Base-by-base conservation (phyloP, 164 flowering plant species). In the Stephania japonica region DNA sequence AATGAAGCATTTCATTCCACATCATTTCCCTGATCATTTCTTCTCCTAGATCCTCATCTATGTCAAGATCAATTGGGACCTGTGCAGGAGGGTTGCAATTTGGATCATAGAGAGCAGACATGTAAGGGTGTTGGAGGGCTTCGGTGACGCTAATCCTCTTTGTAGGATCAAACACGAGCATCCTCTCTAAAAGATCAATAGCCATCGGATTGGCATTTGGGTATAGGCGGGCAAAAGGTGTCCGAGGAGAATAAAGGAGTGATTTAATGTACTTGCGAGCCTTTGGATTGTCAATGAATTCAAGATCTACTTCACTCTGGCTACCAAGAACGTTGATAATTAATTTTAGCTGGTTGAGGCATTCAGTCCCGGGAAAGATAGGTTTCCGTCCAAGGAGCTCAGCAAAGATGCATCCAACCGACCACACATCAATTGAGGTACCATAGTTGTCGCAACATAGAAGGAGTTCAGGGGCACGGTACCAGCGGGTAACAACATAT, bases 401-500 rank as follows among this genome's bases (percentile, higher is more conserved):
- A 0, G 97, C 96, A 75, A 93, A 93, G 75, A 91, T 90, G 80
- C 98, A 93, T 67, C 98, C 98, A 25, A 94, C 98, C 50, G 98
- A 94, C 98, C 98, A 94, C 53, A 94, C 93, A 75, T 94, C 98
- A 62, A 94, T 92, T n/a, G 98, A 87, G 43, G 97, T 86, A 13
- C 90, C 94, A 72, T 94, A 94, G 76, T 94, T 87, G 81, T 91
- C 97, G 73, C 98, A 90, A 85, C 94, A 89, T 56, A 94, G 94
- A 6, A 93, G 94, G 7, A 94, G 92, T 75, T 94, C 98, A 25
- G 98, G 98, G 49, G 98, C 96, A 27, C 98, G 81, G 78, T 93
- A 93, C 98, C 98, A 93, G 53, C 98, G 95, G 9, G 98, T 93
- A 61, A 93, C 98, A 25, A 93, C 98, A 77, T 94, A 94, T 80